Conservation (phyloP, 2,329 filamentous ascomycete genomes). For the Botrytis medusae region DNA sequence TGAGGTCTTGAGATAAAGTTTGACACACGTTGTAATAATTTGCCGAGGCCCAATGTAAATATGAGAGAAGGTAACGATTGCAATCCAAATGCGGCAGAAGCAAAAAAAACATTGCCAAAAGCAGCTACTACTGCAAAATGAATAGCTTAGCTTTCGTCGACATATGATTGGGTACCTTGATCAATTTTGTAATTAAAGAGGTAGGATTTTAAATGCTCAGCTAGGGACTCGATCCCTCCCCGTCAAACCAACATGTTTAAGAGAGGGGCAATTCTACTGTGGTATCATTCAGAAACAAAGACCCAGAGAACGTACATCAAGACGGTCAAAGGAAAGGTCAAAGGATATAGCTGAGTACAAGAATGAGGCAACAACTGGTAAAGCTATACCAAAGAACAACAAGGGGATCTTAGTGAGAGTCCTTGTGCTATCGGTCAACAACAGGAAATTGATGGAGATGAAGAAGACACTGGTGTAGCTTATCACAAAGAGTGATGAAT, state of each 20-base stretch:
- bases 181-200: neutral
- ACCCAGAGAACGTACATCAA: neutral
- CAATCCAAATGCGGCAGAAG: neutral
- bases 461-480: neutral
- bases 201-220: neutral
- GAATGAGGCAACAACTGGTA: neutral
- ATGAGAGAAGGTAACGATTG: neutral
- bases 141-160: neutral
- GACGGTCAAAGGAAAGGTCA: neutral
- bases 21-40: neutral
- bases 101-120: neutral
- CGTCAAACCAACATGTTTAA: neutral
- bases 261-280: neutral
- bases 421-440: neutral
- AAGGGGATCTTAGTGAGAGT: neutral
- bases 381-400: neutral
- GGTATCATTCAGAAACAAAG: neutral
- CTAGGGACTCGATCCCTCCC: neutral
- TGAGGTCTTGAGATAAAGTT: neutral
- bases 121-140: neutral
- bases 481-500: neutral
- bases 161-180: neutral
- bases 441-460: neutral
- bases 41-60: neutral
- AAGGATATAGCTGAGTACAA: neutral